Evolutionary conservation across 768 basidiomycete species (phyloP).

Genomic region (Amanita exitialis): DNA sequence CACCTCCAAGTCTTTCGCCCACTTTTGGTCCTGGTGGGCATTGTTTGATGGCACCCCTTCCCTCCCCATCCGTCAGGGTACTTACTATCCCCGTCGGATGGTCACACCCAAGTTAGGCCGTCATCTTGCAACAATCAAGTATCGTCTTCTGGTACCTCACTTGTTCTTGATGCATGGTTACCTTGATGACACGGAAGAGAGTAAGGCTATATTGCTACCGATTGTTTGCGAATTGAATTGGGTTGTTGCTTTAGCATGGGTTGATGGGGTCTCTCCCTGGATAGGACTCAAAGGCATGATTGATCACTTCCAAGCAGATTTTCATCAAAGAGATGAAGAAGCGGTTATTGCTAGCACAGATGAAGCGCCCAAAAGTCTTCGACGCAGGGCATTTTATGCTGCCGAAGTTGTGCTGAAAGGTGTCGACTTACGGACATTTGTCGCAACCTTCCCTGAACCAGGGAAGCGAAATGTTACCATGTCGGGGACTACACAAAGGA

Average conservation of each 20-base stretch:
- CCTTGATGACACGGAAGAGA: conserved; percentile 65
- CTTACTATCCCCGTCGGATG: conserved; percentile 58
- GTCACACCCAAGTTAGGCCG: conserved; percentile 82
- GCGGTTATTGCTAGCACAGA: conserved; percentile 44
- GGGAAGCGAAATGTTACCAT: conserved; percentile 50
- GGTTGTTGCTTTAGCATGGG: conserved; percentile 46
- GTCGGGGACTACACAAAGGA: conserved; percentile 32
- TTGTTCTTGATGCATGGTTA: conserved; percentile 85
- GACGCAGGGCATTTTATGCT: conserved; percentile 80
- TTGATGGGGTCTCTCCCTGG: conserved; percentile 64
- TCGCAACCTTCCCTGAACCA: conserved; percentile 71
- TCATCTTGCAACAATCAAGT: conserved; percentile 87
- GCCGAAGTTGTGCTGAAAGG: conserved; percentile 76
- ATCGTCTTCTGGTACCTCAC: conserved; percentile 67
- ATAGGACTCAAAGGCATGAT: conserved; percentile 83
- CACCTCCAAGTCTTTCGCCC: conserved; percentile 73
- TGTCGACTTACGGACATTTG: conserved; percentile 65
- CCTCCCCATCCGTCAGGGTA: conserved; percentile 84
- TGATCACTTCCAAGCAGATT: conserved; percentile 75
- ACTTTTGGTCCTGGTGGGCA: conserved; percentile 90
- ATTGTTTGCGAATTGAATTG: background rate
- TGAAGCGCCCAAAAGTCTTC: conserved; percentile 46
- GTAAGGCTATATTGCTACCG: conserved; percentile 18
- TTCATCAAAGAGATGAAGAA: conserved; percentile 90
- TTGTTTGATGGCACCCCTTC: conserved; percentile 73